Evolutionary conservation across 352 stramenopile genomes (phyloP), one percentile per base, ranked within the genome.

Genomic region (Phytopythium oedochilum): DNA sequence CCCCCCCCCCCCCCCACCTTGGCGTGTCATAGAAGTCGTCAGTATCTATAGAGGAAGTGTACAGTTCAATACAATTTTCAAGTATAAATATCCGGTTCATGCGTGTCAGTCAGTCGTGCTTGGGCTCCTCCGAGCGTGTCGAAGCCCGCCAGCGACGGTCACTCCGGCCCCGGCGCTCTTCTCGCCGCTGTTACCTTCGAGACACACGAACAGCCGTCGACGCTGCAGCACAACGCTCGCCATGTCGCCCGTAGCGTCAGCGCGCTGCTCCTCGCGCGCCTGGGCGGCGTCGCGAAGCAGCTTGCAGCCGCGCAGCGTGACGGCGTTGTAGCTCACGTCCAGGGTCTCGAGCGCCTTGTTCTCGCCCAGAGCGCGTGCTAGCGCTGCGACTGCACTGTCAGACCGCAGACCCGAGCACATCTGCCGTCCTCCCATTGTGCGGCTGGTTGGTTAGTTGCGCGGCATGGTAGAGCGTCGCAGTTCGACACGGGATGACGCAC

Each of bases 301-400:
- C 45, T 92, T 92, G 61, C 78, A 89, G 2, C 82, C 79, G 11
- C 78, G 78, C 25, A 92, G 57, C 3, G 82, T 92, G 61, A 92
- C 81, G 55, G 84, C 77, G 52, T 92, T 92, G 75, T 92, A 89
- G 20, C 73, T 73, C 18, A 89, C 61, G 58, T 92, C 76, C 44
- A 90, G 50, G 32, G 73, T 68, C 6, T 47, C 62, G 32, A 92
- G 66, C 42, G 66, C 55, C 1, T 34, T 48, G 43, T 89, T 83
- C 46, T 69, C 34, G 22, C 68, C 64, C 1, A 92, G 32, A 14
- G 71, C 66, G 35, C 73, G 73, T 5, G 75, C 72, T 29, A 92
- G 48, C 20, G 83, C 73, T 2, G 23, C 54, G 17, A 79, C 78
- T 12, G 78, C 77, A 31, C 61, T 68, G 53, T 92, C 82, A 2